Evolutionary conservation across 129 eudicot genomes (phyloP), one percentile per base, ranked within the genome.

Genomic region (Smallanthus sonchifolius): DNA sequence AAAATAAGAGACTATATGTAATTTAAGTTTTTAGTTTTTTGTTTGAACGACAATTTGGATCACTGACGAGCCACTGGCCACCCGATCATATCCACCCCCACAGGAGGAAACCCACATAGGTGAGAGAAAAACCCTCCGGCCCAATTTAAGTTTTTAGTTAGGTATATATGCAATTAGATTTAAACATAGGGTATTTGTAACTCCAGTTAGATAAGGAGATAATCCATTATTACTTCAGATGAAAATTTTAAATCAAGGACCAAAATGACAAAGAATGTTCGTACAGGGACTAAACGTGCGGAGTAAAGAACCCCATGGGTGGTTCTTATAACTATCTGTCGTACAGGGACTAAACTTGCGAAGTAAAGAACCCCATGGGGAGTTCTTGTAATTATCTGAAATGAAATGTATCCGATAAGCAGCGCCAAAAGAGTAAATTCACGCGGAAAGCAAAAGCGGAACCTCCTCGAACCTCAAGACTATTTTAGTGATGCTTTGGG

Each of bases 371-470:
- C 0, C 5, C 4, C 6, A 55, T 20, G 62, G 34, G 35, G 4
- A 9, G 3, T 10, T 57, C 3, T 24, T 57, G 65, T 28, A 28
- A 54, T 10, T 56, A 14, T 20, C 8, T 24, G 15, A 56, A 60
- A n/a, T n/a, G n/a, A n/a, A 30, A 60, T 60, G 16, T 5, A 11
- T 60, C 17, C 10, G 15, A 1, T 11, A 47, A 20, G 32, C 15
- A 63, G 48, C 15, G 14, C 65, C 66, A 62, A 64, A 78, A 70
- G 56, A 24, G 77, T 70, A 70, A 71, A 71, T 78, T 71, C 73
- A 24, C 39, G 56, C 37, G 30, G 73, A 78, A 78, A 78, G 77
- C 67, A 63, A 72, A 65, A 70, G 82, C 67, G 30, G 59, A 62
- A 78, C 30, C 30, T 24, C 30, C 30, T 24, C 30, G 30, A 24